Percentiles rank a stretch among this genome's conserved stretches.
Conservation (phyloP, 805 yeast genomes). For the Saccharomyces mikatae region DNA sequence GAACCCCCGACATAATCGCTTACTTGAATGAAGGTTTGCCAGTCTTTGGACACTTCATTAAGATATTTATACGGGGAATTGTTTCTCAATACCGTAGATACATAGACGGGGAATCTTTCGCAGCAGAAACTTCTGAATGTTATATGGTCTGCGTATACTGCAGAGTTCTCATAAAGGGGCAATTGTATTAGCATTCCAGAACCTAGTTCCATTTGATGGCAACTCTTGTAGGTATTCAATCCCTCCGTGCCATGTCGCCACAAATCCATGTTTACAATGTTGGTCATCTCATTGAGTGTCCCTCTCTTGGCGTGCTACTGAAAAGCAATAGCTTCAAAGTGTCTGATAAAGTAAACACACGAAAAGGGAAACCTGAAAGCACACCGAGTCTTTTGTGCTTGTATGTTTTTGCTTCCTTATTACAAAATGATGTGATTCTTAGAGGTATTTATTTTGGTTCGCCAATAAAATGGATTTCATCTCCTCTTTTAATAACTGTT, state of each 20-base stretch:
- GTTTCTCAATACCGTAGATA: conserved; percentile 26
- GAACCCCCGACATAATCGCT: conserved; percentile 33
- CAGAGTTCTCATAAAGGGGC: not conserved
- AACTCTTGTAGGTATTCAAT: conserved; percentile 21
- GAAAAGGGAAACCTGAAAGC: not conserved
- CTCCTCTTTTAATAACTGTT: not conserved
- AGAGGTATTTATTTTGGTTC: not conserved
- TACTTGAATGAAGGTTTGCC: conserved; percentile 37
- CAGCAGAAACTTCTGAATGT: conserved; percentile 31
- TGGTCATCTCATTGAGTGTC: not conserved
- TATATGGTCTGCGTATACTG: conserved; percentile 13
- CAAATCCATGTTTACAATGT: not conserved
- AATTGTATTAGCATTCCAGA: conserved; percentile 29
- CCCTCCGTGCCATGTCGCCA: not conserved
- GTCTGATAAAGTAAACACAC: not conserved
- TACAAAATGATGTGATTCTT: not conserved
- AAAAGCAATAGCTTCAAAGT: not conserved
- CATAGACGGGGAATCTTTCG: conserved; percentile 29
- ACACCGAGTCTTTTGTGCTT: not conserved
- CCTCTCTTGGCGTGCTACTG: not conserved
- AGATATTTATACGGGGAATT: conserved; percentile 34
- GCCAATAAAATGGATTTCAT: not conserved
- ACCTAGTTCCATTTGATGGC: conserved; percentile 25
- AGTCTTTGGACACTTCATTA: conserved; percentile 35
- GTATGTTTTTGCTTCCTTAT: not conserved